Conservation (phyloP, 73 alveolate genomes). For the Tetrahymena elliotti region DNA sequence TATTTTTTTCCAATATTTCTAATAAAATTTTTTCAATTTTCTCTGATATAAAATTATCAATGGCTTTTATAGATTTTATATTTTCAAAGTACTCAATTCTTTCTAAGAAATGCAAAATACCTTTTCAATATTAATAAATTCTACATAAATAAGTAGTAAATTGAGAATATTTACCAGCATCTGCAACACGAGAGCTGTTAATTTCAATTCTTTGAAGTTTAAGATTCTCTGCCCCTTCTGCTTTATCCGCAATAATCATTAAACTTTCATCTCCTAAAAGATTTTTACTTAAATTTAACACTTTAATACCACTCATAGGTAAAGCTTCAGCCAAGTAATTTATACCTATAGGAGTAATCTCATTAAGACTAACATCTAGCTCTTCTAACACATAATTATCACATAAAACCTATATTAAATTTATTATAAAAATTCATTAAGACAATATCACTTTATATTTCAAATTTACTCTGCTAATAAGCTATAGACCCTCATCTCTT, state of each 20-base stretch:
- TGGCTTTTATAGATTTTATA: conserved; percentile 71
- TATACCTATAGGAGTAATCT: conserved; percentile 84
- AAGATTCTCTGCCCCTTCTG: conserved; percentile 48
- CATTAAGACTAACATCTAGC: conserved; percentile 82
- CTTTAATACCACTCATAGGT: conserved; percentile 60
- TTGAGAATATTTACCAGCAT: background rate
- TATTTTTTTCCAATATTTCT: conserved; percentile 85
- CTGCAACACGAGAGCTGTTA: conserved; percentile 35
- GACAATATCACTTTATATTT: background rate
- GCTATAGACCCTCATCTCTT: conserved; percentile 23
- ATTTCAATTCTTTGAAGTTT: conserved; percentile 4
- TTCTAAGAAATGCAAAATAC: conserved; percentile 66
- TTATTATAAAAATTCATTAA: background rate
- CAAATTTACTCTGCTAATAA: background rate
- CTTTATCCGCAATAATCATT: conserved; percentile 73
- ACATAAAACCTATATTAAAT: conserved; percentile 61
- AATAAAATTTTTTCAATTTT: conserved; percentile 83
- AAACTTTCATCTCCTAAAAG: conserved; percentile 91
- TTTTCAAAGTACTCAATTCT: conserved; percentile 63
- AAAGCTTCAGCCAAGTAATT: conserved; percentile 81
- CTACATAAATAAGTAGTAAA: background rate
- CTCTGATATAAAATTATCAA: conserved; percentile 93
- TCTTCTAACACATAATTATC: conserved; percentile 66
- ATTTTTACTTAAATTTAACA: conserved; percentile 73
- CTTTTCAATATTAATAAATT: background rate